Evolutionary conservation across 345 rosid species (phyloP).

Genomic region (Eucalyptus albens): DNA sequence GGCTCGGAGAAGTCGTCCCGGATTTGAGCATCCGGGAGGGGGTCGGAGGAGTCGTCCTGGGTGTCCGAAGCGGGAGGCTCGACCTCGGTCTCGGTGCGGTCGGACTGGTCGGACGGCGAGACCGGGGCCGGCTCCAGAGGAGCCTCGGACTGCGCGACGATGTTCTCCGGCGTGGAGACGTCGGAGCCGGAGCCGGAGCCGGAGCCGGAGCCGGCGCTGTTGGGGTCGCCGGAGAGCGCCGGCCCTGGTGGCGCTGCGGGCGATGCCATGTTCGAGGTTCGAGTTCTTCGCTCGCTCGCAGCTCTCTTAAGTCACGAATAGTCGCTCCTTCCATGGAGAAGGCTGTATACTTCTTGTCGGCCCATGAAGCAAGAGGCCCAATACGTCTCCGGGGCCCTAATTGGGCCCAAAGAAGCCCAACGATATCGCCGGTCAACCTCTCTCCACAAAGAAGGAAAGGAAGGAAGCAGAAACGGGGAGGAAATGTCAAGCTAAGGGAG

Average conservation of each 20-base stretch:
- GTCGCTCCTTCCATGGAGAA: not conserved
- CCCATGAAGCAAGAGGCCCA: not conserved
- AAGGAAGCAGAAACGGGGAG: not conserved
- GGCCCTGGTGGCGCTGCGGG: constrained; percentile 1
- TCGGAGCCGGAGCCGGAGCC: constrained; percentile 13
- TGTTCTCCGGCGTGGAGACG: constrained; percentile 44
- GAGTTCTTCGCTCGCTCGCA: not conserved
- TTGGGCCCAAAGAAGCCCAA: not conserved
- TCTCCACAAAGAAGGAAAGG: not conserved
- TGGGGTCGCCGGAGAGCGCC: constrained; percentile 17
- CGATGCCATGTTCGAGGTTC: not conserved
- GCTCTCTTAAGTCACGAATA: not conserved
- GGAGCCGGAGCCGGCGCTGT: constrained; percentile 18
- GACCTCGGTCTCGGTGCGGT: constrained; percentile 20
- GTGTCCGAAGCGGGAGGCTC: constrained; percentile 17
- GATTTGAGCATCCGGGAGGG: constrained; percentile 45
- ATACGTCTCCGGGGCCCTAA: not conserved
- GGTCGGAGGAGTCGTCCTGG: constrained; percentile 15
- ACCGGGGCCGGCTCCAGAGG: constrained; percentile 6
- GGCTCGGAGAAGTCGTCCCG: constrained; percentile 71
- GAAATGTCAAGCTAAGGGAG: not conserved
- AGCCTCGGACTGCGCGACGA: constrained; percentile 7
- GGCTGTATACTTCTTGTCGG: not conserved
- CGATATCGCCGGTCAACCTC: not conserved
- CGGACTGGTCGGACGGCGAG: constrained; percentile 19